Conservation (phyloP, 345 rosid species). For the Eucalyptus marginata region DNA sequence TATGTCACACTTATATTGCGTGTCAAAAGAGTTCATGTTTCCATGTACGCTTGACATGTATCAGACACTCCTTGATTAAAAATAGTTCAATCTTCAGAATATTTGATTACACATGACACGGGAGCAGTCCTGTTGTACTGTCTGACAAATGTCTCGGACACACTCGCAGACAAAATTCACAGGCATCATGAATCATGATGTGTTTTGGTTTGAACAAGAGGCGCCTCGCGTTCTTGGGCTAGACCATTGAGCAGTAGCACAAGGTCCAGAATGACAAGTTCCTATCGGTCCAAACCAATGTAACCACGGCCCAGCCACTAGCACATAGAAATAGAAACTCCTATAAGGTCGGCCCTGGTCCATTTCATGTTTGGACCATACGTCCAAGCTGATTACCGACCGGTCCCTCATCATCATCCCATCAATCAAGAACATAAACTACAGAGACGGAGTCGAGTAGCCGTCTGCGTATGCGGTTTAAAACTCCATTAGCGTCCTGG, state of each 20-base stretch:
- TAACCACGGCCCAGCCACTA: neutral
- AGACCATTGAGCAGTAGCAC: neutral
- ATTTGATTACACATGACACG: neutral
- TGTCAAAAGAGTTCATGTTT: neutral
- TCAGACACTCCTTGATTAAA: neutral
- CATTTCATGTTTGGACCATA: neutral
- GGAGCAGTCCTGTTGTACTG: neutral
- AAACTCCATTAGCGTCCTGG: neutral
- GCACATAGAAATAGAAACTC: accelerated
- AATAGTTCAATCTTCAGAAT: neutral
- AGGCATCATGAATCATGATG: neutral
- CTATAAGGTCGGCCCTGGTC: neutral
- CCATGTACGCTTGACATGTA: neutral
- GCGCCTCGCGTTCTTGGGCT: neutral
- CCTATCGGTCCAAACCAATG: neutral
- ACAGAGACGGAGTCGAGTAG: neutral
- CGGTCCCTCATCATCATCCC: neutral
- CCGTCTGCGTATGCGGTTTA: neutral
- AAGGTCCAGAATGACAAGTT: neutral
- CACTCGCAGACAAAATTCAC: neutral
- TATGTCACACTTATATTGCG: neutral
- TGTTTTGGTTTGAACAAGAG: neutral
- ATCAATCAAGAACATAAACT: neutral
- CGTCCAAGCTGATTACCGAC: neutral
- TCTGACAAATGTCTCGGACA: neutral